Percentiles rank a stretch among this genome's conserved stretches.
Evolutionary conservation across 1,284 basidiomycete genomes (phyloP).

Genomic region (Rhodotorula sp.): DNA sequence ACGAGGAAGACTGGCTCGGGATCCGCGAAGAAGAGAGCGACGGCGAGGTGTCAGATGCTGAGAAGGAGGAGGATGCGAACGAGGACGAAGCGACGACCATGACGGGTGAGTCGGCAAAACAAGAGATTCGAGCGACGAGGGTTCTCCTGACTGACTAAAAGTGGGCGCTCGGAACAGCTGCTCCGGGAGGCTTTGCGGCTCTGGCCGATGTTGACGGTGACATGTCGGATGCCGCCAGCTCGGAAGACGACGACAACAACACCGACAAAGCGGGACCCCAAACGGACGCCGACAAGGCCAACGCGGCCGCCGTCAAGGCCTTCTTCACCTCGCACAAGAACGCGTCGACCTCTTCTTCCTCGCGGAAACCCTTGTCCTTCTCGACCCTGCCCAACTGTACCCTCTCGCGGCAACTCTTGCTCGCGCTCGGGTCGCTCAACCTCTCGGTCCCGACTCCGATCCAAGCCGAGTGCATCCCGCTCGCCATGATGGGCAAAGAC

Average conservation of each 20-base stretch:
- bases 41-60: conserved; percentile 22
- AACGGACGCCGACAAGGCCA: conserved; percentile 55
- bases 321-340: conserved; percentile 49
- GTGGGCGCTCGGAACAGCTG: not conserved
- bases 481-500: conserved; percentile 89
- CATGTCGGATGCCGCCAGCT: conserved; percentile 37
- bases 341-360: conserved; percentile 11
- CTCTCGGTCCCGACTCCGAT: conserved; percentile 91
- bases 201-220: conserved; percentile 38
- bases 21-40: conserved; percentile 23
- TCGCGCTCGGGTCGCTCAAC: conserved; percentile 75
- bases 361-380: conserved; percentile 23
- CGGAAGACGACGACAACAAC: conserved; percentile 45
- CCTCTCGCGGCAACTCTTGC: conserved; percentile 82
- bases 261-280: not conserved
- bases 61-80: conserved; percentile 49
- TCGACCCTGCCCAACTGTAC: conserved; percentile 75
- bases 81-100: conserved; percentile 41
- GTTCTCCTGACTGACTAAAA: not conserved
- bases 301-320: conserved; percentile 68
- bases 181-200: conserved; percentile 35
- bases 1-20: conserved; percentile 42
- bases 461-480: conserved; percentile 85
- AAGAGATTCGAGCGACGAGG: not conserved
- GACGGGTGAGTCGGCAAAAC: conserved; percentile 6